Percentiles rank a stretch among this genome's conserved stretches.
Evolutionary conservation across 306 rosid species (phyloP).

Genomic region (Hippophae tibetana): DNA sequence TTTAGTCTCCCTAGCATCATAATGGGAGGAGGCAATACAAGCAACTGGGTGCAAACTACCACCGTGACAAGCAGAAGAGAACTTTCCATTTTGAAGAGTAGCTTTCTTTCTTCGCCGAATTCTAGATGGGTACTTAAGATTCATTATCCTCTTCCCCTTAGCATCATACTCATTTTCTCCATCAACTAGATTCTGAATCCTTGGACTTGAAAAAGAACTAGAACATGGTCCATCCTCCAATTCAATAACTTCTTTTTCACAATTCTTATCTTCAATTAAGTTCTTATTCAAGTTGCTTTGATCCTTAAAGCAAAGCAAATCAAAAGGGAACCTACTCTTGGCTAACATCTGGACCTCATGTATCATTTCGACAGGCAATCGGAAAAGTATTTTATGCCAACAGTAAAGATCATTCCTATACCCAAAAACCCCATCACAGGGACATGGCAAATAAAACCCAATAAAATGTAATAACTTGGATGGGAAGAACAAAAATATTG

Average conservation of each 20-base stretch:
- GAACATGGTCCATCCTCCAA: conserved; percentile 44
- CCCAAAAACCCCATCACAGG: conserved; percentile 69
- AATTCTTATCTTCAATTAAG: conserved; percentile 19
- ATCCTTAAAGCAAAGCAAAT: conserved; percentile 36
- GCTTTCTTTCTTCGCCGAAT: conserved; percentile 44
- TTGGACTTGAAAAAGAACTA: conserved; percentile 35
- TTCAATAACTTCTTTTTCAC: conserved; percentile 26
- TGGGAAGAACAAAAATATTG: conserved; percentile 42
- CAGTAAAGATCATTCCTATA: conserved; percentile 41
- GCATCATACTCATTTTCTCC: conserved; percentile 41
- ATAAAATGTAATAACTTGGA: conserved; percentile 34
- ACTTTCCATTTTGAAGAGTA: conserved; percentile 30
- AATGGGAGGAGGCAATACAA: conserved; percentile 8
- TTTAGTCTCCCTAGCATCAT: conserved; percentile 10
- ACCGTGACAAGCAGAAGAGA: conserved; percentile 16
- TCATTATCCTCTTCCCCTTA: conserved; percentile 49
- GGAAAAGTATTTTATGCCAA: conserved; percentile 38
- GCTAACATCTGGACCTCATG: conserved; percentile 35
- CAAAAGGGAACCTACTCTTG: conserved; percentile 54
- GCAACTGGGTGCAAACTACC: conserved; percentile 7
- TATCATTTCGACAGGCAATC: conserved; percentile 50
- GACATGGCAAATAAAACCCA: conserved; percentile 60
- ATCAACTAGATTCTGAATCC: conserved; percentile 30
- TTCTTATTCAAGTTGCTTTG: conserved; percentile 25
- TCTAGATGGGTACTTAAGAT: conserved; percentile 46